Evolutionary conservation across 495 filamentous ascomycete species (phyloP).

Genomic region (Lasiosphaeriaceae sp.): DNA sequence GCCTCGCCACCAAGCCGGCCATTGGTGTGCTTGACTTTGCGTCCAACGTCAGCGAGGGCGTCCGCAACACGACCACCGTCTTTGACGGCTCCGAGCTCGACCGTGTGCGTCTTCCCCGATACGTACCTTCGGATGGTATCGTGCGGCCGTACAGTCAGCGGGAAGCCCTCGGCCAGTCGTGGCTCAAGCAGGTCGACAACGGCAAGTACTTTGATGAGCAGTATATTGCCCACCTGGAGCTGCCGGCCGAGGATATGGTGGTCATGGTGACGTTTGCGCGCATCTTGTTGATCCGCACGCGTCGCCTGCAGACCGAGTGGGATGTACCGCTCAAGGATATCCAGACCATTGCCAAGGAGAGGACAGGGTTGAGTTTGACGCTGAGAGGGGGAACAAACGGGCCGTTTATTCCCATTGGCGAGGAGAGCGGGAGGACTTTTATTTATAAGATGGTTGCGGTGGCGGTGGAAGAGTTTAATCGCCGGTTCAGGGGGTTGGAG

Average conservation of each 20-base stretch:
- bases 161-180: constrained; percentile 94
- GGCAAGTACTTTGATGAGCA: constrained; percentile 96
- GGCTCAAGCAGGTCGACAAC: constrained; percentile 96
- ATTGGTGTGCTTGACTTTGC: constrained; percentile 97
- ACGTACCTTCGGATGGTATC: constrained; percentile 87
- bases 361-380: constrained; percentile 85
- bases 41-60: constrained; percentile 91
- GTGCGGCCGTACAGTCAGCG: constrained; percentile 94
- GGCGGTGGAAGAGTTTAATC: constrained; percentile 57
- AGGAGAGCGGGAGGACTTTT: constrained; percentile 85
- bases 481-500: constrained; percentile 45
- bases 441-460: constrained; percentile 62
- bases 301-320: constrained; percentile 85
- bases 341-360: constrained; percentile 93
- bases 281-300: constrained; percentile 84
- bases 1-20: constrained; percentile 90
- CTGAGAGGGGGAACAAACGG: constrained; percentile 88
- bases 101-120: constrained; percentile 84
- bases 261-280: constrained; percentile 91
- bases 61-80: constrained; percentile 97
- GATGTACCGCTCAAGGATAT: constrained; percentile 93
- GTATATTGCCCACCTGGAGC: constrained; percentile 94
- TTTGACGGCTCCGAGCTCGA: constrained; percentile 94
- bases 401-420: constrained; percentile 88
- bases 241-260: constrained; percentile 84